phyloP scores from a whole-genome alignment of 805 yeast species.

The Metschnikowia reukaufii region DNA sequence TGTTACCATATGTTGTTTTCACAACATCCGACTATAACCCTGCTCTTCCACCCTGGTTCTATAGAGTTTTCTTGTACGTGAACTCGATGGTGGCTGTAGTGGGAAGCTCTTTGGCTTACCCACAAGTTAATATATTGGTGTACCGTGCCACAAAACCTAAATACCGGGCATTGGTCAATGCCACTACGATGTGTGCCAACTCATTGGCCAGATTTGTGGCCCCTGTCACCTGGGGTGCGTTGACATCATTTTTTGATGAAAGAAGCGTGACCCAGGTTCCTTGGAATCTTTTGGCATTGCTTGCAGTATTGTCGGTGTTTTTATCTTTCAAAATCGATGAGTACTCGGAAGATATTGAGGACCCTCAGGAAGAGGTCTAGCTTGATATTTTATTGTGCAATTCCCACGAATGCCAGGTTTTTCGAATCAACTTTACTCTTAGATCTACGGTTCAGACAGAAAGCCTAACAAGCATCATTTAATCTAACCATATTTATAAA shows the following conservation, averaged over 20 bases:
- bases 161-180: constrained; percentile 60
- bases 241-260: constrained; percentile 32
- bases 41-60: constrained; percentile 24
- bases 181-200: constrained; percentile 51
- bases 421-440: too few relatives aligned
- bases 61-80: constrained; percentile 28
- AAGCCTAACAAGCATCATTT: too few relatives aligned
- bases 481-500: too few relatives aligned
- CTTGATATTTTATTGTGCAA: background rate
- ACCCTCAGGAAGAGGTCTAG: background rate
- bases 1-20: constrained; percentile 50
- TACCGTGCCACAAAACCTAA: constrained; percentile 55
- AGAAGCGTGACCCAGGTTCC: constrained; percentile 27
- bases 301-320: constrained; percentile 19
- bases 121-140: constrained; percentile 52
- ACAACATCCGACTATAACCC: constrained; percentile 36
- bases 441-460: too few relatives aligned
- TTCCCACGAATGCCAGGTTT: too few relatives aligned
- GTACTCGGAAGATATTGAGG: constrained; percentile 15
- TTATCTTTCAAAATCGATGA: constrained; percentile 18
- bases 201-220: constrained; percentile 58
- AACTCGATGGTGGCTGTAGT: constrained; percentile 29
- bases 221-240: constrained; percentile 56
- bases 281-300: constrained; percentile 32
- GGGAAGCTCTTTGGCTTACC: constrained; percentile 48